Base-by-base conservation (phyloP, 2,329 filamentous ascomycete genomes). In the Cladosporium sp. region DNA sequence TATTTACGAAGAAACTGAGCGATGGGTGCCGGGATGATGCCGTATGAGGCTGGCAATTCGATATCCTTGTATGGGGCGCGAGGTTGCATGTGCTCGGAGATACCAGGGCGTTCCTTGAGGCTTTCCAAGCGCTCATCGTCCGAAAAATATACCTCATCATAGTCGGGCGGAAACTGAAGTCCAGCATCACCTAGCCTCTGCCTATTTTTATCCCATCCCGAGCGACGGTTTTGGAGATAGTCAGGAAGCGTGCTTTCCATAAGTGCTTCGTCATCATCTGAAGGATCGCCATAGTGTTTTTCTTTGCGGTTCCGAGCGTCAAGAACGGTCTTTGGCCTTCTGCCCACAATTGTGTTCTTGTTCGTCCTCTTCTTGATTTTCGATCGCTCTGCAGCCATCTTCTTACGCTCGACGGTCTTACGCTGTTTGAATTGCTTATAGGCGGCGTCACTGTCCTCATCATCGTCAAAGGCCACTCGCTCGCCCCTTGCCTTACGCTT, bases 1-100 rank as follows among this genome's bases (percentile, higher is more conserved):
- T 98, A 98, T 58, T 91, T 87, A 55, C 93, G 83, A 45, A 98
- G 75, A 72, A 93, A 96, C 65, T 93, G 91, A 0, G 92, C 91
- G 50, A 97, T 89, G 0, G 89, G 82, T 0, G 88, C 90, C 0
- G 93, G 93, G 37, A 98, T 90, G 3, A 90, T 66, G 0, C 91
- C 92, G 0, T 82, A 80, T 1, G 91, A 95, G 59, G 84, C 83
- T 11, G 81, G 79, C 19, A 97, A 75, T 43, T 81, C 75, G 44
- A 95, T 85, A 58, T 95, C 88, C 61, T 84, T 76, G 68, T 93
- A 91, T 0, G 77, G 75, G 11, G 85, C 79, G 7, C 55, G 49
- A 33, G 81, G 85, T 0, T 87, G 84, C 48, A 81, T 83, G 49
- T 86, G 72, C 2, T 61, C 78, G 67, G 72, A 70, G 49, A 97